Evolutionary conservation across 1,284 basidiomycete genomes (phyloP), one percentile per base, ranked within the genome.

Genomic region (Bondarzewia mesenterica): DNA sequence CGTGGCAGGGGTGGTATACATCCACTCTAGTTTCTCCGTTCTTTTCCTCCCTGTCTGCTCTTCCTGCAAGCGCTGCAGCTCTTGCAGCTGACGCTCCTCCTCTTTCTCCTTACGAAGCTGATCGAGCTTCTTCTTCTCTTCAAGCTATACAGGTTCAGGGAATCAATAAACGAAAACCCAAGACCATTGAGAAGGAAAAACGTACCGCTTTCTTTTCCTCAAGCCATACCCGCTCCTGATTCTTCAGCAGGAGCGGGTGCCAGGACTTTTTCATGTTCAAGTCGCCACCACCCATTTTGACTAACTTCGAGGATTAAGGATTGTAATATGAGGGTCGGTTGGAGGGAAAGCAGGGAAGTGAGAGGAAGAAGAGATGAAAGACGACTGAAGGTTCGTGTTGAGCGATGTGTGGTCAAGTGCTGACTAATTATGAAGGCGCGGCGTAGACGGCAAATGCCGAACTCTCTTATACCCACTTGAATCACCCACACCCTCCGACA

Each of bases 161-260:
- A 57, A 42, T 46, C 38, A 44, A 29, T 43, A n/a, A 8, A 44
- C 26, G 36, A 41, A 40, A 36, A 43, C 22, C 20, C 18, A 42
- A 18, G 38, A 49, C 22, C 47, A 15, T 16, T n/a, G n/a, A n/a
- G n/a, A n/a, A n/a, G n/a, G n/a, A n/a, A n/a, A n/a, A n/a, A 74
- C 86, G 61, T 63, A 89, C 89, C 51, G 93, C 93, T 64, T 90
- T 87, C 80, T 96, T 93, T 71, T 99, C 95, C 68, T 95, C 89
- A 54, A 97, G 81, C 95, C 96, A 99, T 60, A 99, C 95, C 77
- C 87, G 83, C 83, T 97, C 93, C 85, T 98, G 94, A 73, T 97
- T 96, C 67, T 91, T 92, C 71, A 95, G 71, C 72, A 97, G 89
- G 77, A 95, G 88, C 77, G 93, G 92, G 68, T 97, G 93, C 93